Conservation (phyloP, 2,329 filamentous ascomycete species). For the Cordyceps fumosorosea region DNA sequence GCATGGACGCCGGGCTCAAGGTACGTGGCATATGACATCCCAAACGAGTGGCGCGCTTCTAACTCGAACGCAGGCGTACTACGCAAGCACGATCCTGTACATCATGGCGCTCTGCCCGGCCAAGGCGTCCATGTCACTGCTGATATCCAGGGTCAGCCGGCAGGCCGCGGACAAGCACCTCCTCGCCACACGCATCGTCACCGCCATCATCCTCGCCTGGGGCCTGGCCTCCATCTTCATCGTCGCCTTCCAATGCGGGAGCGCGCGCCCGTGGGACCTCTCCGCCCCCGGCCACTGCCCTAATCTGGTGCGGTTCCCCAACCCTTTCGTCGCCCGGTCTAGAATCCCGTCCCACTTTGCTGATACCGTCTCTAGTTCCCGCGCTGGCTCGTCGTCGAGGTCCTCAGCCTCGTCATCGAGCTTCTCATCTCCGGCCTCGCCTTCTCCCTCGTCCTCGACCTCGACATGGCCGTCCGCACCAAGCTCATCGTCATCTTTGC, state of each 20-base stretch:
- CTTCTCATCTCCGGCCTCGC: conserved; percentile 15
- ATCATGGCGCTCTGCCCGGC: conserved; percentile 15
- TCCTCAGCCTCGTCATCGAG: conserved; percentile 14
- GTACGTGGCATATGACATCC: background rate
- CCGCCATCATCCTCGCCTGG: conserved; percentile 10
- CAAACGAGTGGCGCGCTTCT: no score
- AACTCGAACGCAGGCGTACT: conserved; percentile 10
- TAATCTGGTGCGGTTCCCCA: conserved; percentile 1
- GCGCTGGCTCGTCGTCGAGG: conserved; percentile 14
- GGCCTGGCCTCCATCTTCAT: conserved; percentile 9
- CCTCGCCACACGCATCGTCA: conserved; percentile 12
- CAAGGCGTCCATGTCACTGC: conserved; percentile 17
- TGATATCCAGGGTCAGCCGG: conserved; percentile 15
- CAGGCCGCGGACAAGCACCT: conserved; percentile 13
- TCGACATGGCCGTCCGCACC: conserved; percentile 14
- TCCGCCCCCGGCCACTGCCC: background rate
- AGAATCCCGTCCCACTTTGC: no score
- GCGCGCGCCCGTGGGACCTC: conserved; percentile 12
- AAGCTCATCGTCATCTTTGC: conserved; percentile 16
- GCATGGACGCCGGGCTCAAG: conserved; percentile 13
- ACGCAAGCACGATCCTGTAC: conserved; percentile 15
- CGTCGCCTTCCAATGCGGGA: conserved; percentile 14
- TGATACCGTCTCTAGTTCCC: conserved; percentile 6
- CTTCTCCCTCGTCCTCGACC: conserved; percentile 14
- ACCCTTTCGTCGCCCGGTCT: background rate